phyloP scores from a whole-genome alignment of 1,284 basidiomycete species.

The Austroboletus rostrupii region DNA sequence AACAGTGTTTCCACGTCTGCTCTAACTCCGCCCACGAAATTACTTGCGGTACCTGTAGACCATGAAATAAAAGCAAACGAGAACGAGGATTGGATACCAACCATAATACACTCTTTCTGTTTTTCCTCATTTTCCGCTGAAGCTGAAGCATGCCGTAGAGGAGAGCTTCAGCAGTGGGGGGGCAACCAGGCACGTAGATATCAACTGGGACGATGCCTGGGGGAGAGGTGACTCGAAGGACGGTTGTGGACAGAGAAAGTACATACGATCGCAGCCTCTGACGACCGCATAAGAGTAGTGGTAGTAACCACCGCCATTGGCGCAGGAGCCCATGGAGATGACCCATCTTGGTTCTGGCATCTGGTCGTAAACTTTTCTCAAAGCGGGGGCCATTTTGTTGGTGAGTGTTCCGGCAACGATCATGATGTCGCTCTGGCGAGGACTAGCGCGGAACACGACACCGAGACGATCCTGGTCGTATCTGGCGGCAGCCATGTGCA shows the following conservation, averaged over 20 bases:
- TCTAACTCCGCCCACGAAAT: not conserved
- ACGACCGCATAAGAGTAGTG: conserved; percentile 99
- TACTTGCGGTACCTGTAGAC: conserved; percentile 30
- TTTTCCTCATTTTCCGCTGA: conserved; percentile 94
- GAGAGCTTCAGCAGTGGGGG: conserved; percentile 90
- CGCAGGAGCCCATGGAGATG: conserved; percentile 99
- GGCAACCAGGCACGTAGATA: conserved; percentile 95
- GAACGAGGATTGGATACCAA: conserved; percentile 36
- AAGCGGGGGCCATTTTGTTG: conserved; percentile 99
- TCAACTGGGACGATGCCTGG: conserved; percentile 94
- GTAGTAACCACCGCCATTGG: conserved; percentile 98
- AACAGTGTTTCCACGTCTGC: conserved; percentile 5
- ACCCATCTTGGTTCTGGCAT: conserved; percentile 99
- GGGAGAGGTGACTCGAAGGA: not conserved
- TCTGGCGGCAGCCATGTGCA: conserved; percentile 98
- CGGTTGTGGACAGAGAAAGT: not conserved
- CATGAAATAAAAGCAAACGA: not conserved
- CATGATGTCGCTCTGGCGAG: conserved; percentile 98
- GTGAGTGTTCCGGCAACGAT: conserved; percentile 99
- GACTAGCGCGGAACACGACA: conserved; percentile 97
- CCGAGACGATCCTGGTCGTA: conserved; percentile 99
- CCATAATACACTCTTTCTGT: conserved; percentile 89
- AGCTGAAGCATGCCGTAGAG: conserved; percentile 94
- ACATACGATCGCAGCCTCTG: conserved; percentile 94
- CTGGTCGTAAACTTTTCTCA: conserved; percentile 95